These are phyloP conservation scores for Daldinia caldariorum DNA, from an alignment of 495 filamentous ascomycete species.

Conservation along the genomic window DNA sequence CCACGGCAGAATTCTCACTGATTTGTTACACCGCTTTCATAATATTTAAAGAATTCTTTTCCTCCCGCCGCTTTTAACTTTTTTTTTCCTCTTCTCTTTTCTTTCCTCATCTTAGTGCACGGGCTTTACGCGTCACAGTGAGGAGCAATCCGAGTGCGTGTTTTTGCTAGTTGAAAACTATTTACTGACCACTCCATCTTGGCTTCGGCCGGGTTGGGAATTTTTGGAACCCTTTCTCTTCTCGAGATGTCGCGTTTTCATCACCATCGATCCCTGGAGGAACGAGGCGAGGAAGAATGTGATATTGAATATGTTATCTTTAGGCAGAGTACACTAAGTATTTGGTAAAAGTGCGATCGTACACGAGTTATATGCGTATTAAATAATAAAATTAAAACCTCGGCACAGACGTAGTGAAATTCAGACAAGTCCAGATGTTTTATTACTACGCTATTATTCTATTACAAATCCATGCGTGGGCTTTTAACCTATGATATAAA, in stretches of 20 bases:
- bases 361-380: too few species aligned
- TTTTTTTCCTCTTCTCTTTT: conserved; percentile 38
- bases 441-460: too few species aligned
- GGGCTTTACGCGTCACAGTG: conserved; percentile 64
- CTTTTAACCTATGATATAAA: too few species aligned
- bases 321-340: too few species aligned
- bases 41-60: conserved; percentile 43
- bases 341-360: too few species aligned
- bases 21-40: conserved; percentile 38
- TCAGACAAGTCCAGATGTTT: too few species aligned
- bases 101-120: conserved; percentile 58
- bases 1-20: conserved; percentile 38
- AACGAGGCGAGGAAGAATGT: conserved; percentile 45
- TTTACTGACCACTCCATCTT: conserved; percentile 55
- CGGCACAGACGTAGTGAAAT: too few species aligned
- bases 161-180: conserved; percentile 70
- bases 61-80: conserved; percentile 27
- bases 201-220: conserved; percentile 55
- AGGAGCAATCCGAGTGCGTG: conserved; percentile 65
- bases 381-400: too few species aligned
- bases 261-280: conserved; percentile 44
- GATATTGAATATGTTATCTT: too few species aligned
- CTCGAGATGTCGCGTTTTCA: conserved; percentile 33
- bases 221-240: conserved; percentile 51
- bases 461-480: too few species aligned